These are phyloP conservation scores for Taphrina flavorubra DNA, from an alignment of 1,139 yeast genomes.

Conservation along the genomic window DNA sequence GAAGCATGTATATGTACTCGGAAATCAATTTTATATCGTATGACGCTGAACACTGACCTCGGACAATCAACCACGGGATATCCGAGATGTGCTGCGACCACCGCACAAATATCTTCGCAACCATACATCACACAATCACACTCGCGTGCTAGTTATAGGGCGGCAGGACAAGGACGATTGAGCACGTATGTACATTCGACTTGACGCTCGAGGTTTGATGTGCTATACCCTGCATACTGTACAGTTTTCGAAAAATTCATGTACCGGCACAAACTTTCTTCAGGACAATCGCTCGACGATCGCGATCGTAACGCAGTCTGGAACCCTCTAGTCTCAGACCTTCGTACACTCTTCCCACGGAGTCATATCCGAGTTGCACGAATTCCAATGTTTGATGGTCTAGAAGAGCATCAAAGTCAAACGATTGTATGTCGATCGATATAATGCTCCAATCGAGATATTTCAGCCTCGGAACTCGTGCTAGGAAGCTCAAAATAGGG, in stretches of 20 bases:
- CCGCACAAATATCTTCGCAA: neutral
- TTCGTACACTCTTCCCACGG: neutral
- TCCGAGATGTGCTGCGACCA: neutral
- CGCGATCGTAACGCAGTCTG: neutral
- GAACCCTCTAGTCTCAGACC: neutral
- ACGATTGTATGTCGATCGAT: neutral
- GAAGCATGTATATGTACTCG: neutral
- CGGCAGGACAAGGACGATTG: no score
- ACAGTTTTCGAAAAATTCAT: neutral
- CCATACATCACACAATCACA: conserved; percentile 1
- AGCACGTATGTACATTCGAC: no score
- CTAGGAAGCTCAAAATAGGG: neutral
- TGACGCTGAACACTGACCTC: neutral
- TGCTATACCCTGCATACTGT: no score
- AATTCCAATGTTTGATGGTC: neutral
- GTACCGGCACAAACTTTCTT: neutral
- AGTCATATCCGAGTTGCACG: neutral
- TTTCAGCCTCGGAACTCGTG: neutral
- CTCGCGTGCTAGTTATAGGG: neutral
- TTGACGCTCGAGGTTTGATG: no score
- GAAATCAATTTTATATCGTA: no score
- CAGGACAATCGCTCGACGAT: conserved; percentile 3
- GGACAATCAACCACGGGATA: neutral
- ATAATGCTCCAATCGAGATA: neutral
- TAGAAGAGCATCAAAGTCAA: neutral